Percentiles rank a stretch among this genome's conserved stretches.
Conservation (phyloP, 2,329 filamentous ascomycete genomes). For the Calonectria multiphialidica region DNA sequence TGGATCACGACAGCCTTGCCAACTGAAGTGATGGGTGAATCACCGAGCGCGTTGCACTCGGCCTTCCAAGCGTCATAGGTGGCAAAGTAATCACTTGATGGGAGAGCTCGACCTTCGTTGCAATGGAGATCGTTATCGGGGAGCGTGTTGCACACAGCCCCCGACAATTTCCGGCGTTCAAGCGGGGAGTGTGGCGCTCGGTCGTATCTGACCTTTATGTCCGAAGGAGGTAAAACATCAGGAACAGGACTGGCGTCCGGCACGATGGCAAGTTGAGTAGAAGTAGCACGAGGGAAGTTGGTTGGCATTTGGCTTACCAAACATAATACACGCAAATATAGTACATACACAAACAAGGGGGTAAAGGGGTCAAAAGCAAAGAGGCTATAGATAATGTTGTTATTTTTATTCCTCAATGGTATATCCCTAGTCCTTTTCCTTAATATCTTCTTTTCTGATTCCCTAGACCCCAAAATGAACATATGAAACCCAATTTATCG, state of each 20-base stretch:
- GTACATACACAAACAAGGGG: too few relatives aligned
- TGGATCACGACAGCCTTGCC: neutral
- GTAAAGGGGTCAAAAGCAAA: too few relatives aligned
- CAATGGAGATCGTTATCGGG: neutral
- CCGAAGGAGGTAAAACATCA: neutral
- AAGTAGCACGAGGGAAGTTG: neutral
- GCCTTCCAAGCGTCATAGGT: neutral
- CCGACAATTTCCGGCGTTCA: neutral
- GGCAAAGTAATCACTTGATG: neutral
- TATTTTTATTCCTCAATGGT: too few relatives aligned
- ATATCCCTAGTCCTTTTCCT: too few relatives aligned
- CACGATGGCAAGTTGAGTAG: neutral
- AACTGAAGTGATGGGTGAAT: neutral
- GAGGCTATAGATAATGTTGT: too few relatives aligned
- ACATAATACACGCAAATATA: too few relatives aligned
- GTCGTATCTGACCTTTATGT: neutral
- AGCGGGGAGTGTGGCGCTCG: neutral
- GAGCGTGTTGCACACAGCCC: neutral
- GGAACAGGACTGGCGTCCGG: neutral
- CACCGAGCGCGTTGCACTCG: neutral
- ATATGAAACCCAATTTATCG: too few relatives aligned
- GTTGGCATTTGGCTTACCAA: too few relatives aligned
- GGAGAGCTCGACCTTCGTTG: neutral
- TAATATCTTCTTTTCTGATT: too few relatives aligned
- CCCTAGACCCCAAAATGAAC: too few relatives aligned